Evolutionary conservation across 2,329 filamentous ascomycete genomes (phyloP).

Genomic region (Coccinonectria pachysandricola): DNA sequence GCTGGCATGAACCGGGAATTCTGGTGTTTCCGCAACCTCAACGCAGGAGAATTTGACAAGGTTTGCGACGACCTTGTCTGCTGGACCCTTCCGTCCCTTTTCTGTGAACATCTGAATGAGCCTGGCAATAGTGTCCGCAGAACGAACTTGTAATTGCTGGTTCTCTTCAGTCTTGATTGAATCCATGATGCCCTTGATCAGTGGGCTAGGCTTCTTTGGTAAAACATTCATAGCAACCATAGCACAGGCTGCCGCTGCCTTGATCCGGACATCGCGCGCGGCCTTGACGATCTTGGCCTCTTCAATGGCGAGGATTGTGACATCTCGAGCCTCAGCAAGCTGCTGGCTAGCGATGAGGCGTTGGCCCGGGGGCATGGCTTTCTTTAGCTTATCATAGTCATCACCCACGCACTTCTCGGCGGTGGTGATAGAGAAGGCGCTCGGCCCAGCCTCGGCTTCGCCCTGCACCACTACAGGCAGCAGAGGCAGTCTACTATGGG

Average conservation of each 20-base stretch:
- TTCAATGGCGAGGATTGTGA: constrained; percentile 60
- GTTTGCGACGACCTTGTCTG: constrained; percentile 93
- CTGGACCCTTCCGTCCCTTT: constrained; percentile 69
- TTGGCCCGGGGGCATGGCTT: constrained; percentile 78
- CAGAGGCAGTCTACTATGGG: constrained; percentile 61
- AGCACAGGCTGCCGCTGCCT: constrained; percentile 76
- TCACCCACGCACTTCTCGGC: constrained; percentile 79
- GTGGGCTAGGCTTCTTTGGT: constrained; percentile 83
- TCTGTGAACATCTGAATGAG: constrained; percentile 81
- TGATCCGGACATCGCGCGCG: constrained; percentile 74
- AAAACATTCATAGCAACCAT: constrained; percentile 78
- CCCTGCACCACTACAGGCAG: constrained; percentile 91
- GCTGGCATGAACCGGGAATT: constrained; percentile 74
- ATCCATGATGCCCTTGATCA: constrained; percentile 98
- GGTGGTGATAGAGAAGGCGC: constrained; percentile 78
- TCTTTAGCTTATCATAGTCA: constrained; percentile 83
- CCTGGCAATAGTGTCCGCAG: constrained; percentile 71
- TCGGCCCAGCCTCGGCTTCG: constrained; percentile 81
- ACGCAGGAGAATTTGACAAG: constrained; percentile 96
- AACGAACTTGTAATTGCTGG: constrained; percentile 74
- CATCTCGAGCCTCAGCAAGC: constrained; percentile 64
- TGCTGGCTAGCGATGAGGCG: constrained; percentile 73
- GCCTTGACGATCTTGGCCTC: constrained; percentile 74
- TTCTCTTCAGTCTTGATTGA: constrained; percentile 95
- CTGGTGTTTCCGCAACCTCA: constrained; percentile 93